Evolutionary conservation across 225 moss, liverwort and hornwort genomes (phyloP), one percentile per base, ranked within the genome.

Genomic region (Sphagnum contortum): DNA sequence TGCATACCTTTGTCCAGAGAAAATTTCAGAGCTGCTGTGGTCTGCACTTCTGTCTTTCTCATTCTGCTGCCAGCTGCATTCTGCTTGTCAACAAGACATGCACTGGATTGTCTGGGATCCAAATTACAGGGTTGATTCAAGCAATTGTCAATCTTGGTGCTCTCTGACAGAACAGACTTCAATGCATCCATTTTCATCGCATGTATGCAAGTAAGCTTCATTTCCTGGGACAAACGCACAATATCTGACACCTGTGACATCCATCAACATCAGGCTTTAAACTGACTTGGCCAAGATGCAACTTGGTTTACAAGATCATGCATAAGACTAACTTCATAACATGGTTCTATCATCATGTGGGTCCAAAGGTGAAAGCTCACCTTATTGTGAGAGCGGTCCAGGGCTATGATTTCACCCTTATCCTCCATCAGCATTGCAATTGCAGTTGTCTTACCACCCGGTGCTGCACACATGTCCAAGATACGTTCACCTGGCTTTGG

Each of bases 391-490:
- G 98, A 98, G 64, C 93, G 93, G 75, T 98, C 98, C 29, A 98
- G 81, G 71, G 93, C 91, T 68, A 91, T 77, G 47, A 93, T 72
- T 74, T 93, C 87, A 69, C 98, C 98, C 69, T 80, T 76, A 64
- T 93, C 84, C 71, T 81, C 68, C 93, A 98, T 93, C 5, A 93
- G 80, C 9, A 81, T 78, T 67, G 90, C 98, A 67, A 98, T 89
- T 60, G 85, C 98, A 44, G 93, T 93, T 12, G 98, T 88, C 69
- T 98, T 98, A 9, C 98, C 93, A 6, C 98, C 98, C 58, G 98
- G 98, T 56, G 98, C 98, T 68, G 98, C 98, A 72, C 98, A 98
- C 98, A 98, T 91, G 74, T 98, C 98, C 71, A 98, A 66, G 50
- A 98, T 80, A 62, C 81, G 87, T 74, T 98, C 98, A 63, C 98